Evolutionary conservation across 2,329 filamentous ascomycete genomes (phyloP).

Genomic region (Domatiomyces globalis): DNA sequence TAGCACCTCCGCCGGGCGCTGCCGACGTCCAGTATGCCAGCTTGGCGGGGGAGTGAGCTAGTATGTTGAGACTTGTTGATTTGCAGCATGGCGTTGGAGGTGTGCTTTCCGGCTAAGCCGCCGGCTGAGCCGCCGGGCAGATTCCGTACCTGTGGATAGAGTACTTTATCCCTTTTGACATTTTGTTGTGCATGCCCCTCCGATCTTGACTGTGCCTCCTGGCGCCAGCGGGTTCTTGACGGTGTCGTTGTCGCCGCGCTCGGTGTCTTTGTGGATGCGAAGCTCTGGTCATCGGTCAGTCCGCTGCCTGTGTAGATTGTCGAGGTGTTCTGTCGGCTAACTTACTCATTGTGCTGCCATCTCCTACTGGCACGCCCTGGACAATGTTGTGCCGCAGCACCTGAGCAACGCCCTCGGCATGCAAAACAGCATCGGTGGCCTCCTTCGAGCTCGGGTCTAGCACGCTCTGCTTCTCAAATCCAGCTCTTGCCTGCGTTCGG

Average conservation of each 20-base stretch:
- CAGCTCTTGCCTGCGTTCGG: conserved; percentile 53
- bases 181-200: conserved; percentile 23
- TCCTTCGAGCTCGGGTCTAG: conserved; percentile 46
- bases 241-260: conserved; percentile 84
- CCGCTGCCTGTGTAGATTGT: not conserved
- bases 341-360: conserved; percentile 19
- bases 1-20: conserved; percentile 67
- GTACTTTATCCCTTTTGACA: not conserved
- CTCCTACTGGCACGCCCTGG: conserved; percentile 50
- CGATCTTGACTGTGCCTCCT: conserved; percentile 14
- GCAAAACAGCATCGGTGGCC: conserved; percentile 50
- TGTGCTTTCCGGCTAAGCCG: not conserved
- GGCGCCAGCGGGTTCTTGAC: conserved; percentile 41
- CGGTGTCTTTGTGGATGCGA: conserved; percentile 78
- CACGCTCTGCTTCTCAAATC: conserved; percentile 55
- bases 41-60: conserved; percentile 57
- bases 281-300: conserved; percentile 43
- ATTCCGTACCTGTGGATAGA: not conserved
- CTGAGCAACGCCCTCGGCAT: conserved; percentile 69
- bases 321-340: not conserved
- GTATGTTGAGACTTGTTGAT: conserved; percentile 14
- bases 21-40: conserved; percentile 74
- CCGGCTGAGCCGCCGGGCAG: not conserved
- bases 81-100: conserved; percentile 20
- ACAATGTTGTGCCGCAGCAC: conserved; percentile 76